phyloP scores from a whole-genome alignment of 2,329 filamentous ascomycete genomes.

The Ophiostoma sp. region DNA sequence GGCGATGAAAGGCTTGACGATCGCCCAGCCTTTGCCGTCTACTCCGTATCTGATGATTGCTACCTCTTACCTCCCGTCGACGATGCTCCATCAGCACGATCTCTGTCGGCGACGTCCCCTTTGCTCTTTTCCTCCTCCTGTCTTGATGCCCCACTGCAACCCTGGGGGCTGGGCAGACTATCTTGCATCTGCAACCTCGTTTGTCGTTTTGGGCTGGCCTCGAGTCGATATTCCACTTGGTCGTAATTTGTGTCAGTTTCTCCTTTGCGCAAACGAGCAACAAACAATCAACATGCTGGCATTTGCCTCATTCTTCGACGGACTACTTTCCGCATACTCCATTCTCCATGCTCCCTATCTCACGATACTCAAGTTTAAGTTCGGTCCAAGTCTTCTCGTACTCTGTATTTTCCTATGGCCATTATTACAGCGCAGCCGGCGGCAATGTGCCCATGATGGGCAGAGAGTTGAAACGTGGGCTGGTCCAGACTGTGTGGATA shows the following conservation, averaged over 20 bases:
- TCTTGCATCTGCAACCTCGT: background rate
- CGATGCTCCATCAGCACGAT: background rate
- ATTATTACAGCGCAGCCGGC: conserved; percentile 13
- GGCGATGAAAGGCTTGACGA: background rate
- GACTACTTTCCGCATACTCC: too few relatives aligned
- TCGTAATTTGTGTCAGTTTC: background rate
- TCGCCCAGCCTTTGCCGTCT: background rate
- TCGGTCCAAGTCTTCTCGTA: background rate
- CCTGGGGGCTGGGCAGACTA: background rate
- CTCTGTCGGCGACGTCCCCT: background rate
- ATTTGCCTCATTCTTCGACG: too few relatives aligned
- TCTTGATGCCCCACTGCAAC: conserved; percentile 14
- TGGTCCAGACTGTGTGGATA: conserved; percentile 3
- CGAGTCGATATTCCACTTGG: conserved; percentile 4
- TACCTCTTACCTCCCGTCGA: too few relatives aligned
- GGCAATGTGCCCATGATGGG: conserved; percentile 10
- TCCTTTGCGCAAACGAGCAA: background rate
- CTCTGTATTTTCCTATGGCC: background rate
- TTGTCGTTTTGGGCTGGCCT: background rate
- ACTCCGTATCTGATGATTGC: too few relatives aligned
- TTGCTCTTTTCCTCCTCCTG: background rate
- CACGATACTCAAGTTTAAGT: background rate
- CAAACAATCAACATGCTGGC: too few relatives aligned
- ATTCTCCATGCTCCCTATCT: background rate
- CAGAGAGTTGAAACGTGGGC: conserved; percentile 12